A percentile compares a stretch with the other conserved stretches of the same genome.
These are phyloP conservation scores for Salix arbutifolia DNA, from an alignment of 345 rosid species.

Conservation along the genomic window DNA sequence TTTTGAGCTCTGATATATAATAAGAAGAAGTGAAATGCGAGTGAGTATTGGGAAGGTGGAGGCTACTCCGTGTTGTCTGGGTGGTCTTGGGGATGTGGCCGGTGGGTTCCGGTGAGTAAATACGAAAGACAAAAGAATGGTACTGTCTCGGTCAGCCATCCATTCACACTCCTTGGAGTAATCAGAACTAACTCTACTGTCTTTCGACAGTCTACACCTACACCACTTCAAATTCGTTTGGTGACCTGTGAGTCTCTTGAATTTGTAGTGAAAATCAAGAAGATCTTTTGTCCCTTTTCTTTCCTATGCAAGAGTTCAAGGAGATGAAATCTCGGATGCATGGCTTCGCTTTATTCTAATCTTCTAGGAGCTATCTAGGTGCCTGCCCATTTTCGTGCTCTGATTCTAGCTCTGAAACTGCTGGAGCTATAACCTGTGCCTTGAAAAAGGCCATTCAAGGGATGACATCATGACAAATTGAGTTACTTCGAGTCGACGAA, in stretches of 20 bases:
- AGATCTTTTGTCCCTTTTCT: slow-evolving; percentile 3
- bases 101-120: slow-evolving; percentile 1
- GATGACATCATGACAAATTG: neutral
- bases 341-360: neutral
- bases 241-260: neutral
- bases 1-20: neutral
- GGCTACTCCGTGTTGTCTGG: neutral
- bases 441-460: neutral
- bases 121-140: neutral
- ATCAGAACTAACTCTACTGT: neutral
- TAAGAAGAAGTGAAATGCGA: neutral
- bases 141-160: neutral
- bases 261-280: neutral
- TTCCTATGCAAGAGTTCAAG: neutral
- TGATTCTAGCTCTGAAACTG: neutral
- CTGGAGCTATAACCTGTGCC: neutral
- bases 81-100: neutral
- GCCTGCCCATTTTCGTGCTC: neutral
- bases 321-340: neutral
- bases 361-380: neutral
- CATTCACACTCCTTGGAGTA: neutral
- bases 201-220: neutral
- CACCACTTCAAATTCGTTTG: neutral
- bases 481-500: neutral
- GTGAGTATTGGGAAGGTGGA: neutral